These are phyloP conservation scores for Astrothelium subdiscretum DNA, from an alignment of 495 filamentous ascomycete species.

Conservation along the genomic window DNA sequence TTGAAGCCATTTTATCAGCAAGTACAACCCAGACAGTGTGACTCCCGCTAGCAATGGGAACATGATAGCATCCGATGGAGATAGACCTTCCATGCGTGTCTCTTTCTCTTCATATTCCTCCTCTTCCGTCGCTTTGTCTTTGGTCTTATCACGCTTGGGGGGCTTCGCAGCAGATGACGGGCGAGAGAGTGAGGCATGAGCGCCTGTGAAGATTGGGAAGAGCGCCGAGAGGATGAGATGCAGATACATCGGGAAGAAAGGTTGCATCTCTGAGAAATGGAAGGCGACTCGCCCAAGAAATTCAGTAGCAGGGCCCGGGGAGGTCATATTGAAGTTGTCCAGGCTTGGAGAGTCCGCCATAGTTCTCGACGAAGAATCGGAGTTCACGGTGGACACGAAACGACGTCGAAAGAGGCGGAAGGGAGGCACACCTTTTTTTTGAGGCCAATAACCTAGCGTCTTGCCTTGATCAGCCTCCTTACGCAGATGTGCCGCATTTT, in stretches of 20 bases:
- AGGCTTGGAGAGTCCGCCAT: neutral
- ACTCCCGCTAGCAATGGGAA: conserved; percentile 72
- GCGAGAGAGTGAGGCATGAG: conserved; percentile 57
- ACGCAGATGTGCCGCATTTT: neutral
- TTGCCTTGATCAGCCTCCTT: neutral
- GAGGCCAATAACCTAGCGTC: neutral
- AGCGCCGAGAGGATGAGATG: conserved; percentile 58
- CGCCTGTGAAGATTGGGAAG: conserved; percentile 60
- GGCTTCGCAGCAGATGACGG: conserved; percentile 68
- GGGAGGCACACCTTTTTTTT: neutral
- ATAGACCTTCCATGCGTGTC: conserved; percentile 61
- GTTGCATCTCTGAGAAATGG: conserved; percentile 39
- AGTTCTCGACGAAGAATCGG: neutral
- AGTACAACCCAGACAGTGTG: conserved; percentile 67
- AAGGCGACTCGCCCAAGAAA: conserved; percentile 24
- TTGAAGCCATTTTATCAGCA: conserved; percentile 79
- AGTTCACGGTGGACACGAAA: neutral
- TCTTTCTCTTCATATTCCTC: conserved; percentile 37
- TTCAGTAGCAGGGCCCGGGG: neutral
- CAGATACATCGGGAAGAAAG: conserved; percentile 51
- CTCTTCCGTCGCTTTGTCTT: conserved; percentile 32
- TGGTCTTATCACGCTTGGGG: conserved; percentile 27
- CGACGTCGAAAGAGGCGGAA: neutral
- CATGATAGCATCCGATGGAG: conserved; percentile 71
- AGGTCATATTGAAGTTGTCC: neutral